Percentiles rank a stretch among this genome's conserved stretches.
Conservation (phyloP, 2,329 filamentous ascomycete genomes). For the Magnaporthiopsis incrustans region DNA sequence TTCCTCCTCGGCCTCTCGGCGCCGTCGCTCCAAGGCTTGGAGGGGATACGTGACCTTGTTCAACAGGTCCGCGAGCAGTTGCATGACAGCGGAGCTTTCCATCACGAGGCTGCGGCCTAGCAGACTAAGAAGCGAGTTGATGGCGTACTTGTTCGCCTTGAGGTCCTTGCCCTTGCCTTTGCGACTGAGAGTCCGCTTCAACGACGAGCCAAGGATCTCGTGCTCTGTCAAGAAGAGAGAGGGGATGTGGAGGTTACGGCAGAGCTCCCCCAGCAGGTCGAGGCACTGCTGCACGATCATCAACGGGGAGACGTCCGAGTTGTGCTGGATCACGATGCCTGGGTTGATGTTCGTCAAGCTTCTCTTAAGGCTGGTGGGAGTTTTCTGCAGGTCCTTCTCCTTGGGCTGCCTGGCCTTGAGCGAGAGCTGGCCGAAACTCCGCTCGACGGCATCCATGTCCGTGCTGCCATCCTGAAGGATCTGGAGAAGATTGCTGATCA, state of each 20-base stretch:
- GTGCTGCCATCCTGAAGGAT: slow-evolving; percentile 93
- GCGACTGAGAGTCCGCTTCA: slow-evolving; percentile 68
- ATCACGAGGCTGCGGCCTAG: slow-evolving; percentile 93
- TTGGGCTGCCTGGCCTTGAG: slow-evolving; percentile 77
- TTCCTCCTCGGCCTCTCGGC: slow-evolving; percentile 62
- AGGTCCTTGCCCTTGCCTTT: slow-evolving; percentile 86
- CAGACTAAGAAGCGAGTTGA: slow-evolving; percentile 82
- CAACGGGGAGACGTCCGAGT: slow-evolving; percentile 84
- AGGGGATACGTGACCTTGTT: slow-evolving; percentile 84
- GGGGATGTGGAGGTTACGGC: slow-evolving; percentile 78
- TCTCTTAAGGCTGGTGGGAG: slow-evolving; percentile 45
- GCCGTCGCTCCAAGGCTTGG: slow-evolving; percentile 71
- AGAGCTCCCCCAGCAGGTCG: slow-evolving; percentile 72
- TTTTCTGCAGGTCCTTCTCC: slow-evolving; percentile 56
- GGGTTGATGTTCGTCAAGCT: slow-evolving; percentile 45
- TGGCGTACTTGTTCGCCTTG: slow-evolving; percentile 77
- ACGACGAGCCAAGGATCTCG: slow-evolving; percentile 62
- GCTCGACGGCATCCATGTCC: slow-evolving; percentile 87
- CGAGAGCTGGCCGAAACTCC: slow-evolving; percentile 89
- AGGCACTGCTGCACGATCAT: slow-evolving; percentile 95
- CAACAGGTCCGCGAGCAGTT: slow-evolving; percentile 77
- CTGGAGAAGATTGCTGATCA: slow-evolving; percentile 84
- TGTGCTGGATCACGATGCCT: slow-evolving; percentile 44
- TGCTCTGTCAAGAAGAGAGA: slow-evolving; percentile 94
- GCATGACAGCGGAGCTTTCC: slow-evolving; percentile 96